phyloP scores from a whole-genome alignment of 352 stramenopile genomes.

The Plasmopara muralis region DNA sequence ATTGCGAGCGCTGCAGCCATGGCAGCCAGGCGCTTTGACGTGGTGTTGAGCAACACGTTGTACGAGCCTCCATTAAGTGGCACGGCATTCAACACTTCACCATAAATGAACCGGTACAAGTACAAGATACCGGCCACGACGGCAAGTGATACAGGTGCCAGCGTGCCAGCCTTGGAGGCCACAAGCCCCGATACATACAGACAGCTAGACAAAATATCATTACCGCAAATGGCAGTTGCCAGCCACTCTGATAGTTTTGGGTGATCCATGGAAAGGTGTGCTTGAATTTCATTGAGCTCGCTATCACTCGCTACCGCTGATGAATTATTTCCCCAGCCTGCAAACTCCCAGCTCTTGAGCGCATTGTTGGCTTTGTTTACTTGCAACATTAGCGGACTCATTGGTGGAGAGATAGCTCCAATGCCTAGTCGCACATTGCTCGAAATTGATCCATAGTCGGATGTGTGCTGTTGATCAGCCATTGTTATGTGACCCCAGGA shows the following conservation, averaged over 20 bases:
- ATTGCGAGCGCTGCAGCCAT: constrained; percentile 91
- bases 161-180: constrained; percentile 82
- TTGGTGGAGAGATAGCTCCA: constrained; percentile 34
- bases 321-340: constrained; percentile 69
- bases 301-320: constrained; percentile 48
- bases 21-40: constrained; percentile 89
- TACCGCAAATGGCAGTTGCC: constrained; percentile 92
- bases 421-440: constrained; percentile 29
- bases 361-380: constrained; percentile 64
- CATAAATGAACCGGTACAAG: constrained; percentile 91
- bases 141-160: constrained; percentile 85
- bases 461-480: constrained; percentile 30
- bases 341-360: constrained; percentile 82
- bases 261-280: constrained; percentile 66
- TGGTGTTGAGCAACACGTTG: constrained; percentile 95
- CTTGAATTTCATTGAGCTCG: constrained; percentile 69
- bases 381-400: constrained; percentile 64
- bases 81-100: constrained; percentile 90
- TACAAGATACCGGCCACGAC: constrained; percentile 88
- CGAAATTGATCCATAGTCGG: constrained; percentile 57
- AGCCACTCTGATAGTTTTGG: constrained; percentile 89
- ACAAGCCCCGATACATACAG: constrained; percentile 87
- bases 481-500: constrained; percentile 1
- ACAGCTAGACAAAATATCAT: constrained; percentile 93
- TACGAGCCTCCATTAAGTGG: constrained; percentile 94